Evolutionary conservation across 2,329 filamentous ascomycete species (phyloP), one percentile per base, ranked within the genome.

Genomic region (Leptographium radiaticola): DNA sequence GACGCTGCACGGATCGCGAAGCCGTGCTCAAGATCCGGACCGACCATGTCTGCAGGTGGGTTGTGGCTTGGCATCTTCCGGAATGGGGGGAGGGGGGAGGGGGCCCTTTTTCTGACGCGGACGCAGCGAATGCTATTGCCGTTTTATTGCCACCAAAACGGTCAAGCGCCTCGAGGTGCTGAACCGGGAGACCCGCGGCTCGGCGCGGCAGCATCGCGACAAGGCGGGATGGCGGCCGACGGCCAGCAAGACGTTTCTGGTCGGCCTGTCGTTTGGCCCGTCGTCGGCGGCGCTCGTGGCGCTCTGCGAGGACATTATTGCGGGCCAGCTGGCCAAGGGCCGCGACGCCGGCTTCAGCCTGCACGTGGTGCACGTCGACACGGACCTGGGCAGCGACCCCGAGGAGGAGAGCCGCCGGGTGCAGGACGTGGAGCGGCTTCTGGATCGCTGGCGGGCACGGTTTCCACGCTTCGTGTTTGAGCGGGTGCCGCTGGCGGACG

Each of bases 241-340:
- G 15, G 62, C 59, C 62, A 59, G 78, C 64, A 65, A 79, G 64
- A 63, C 65, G 36, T 78, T 95, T 49, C 71, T 95, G 18, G 71
- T 95, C 20, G 88, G 89, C 7, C 71, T 96, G 2, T 95, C 90
- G 0, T 84, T 89, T 62, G 91, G 93, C 0, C 73, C 86, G 1
- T 93, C 87, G 1, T 97, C 91, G 0, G 76, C 86, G 15, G 79
- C 82, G 15, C 73, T 98, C 45, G 73, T 95, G 34, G 79, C 91
- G 61, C 75, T 95, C 25, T 72, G 97, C 53, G 79, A 87, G 66
- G 71, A 76, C 56, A 86, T 89, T 63, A 73, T 86, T 47, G 73
- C 78, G 59, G 77, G 75, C 53, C 85, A 91, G 65, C 74, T 77
- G 43, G 72, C 75, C 45, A 83, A 80, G 56, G 81, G 81, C 60